phyloP scores from a whole-genome alignment of 75 land plant genomes.

The Sequoiadendron giganteum region DNA sequence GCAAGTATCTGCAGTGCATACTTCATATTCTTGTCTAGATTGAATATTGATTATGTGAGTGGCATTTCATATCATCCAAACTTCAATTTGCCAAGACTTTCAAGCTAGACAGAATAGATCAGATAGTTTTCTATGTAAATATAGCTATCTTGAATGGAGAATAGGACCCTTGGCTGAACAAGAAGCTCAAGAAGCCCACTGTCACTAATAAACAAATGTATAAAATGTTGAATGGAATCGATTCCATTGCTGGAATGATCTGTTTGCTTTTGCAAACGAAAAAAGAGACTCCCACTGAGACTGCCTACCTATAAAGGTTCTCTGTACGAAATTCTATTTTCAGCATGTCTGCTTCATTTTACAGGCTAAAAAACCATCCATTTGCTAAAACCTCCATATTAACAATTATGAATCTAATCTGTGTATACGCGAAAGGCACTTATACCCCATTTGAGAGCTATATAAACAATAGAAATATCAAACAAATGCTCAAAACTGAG shows the following conservation, averaged over 20 bases:
- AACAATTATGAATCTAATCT: not conserved
- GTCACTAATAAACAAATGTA: not conserved
- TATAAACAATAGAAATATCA: not conserved
- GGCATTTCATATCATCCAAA: not conserved
- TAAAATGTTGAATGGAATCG: not conserved
- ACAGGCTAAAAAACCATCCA: not conserved
- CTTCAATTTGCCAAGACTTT: too few relatives aligned
- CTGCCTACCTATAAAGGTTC: not conserved
- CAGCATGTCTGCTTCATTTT: not conserved
- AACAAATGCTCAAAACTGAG: conserved; percentile 49
- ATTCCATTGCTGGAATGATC: not conserved
- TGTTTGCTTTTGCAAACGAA: not conserved
- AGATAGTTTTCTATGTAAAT: too few relatives aligned
- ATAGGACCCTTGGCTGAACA: not conserved
- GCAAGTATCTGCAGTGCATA: not conserved
- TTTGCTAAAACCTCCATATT: not conserved
- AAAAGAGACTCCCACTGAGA: not conserved
- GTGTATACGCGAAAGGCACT: not conserved
- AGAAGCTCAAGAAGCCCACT: not conserved
- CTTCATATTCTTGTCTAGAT: not conserved
- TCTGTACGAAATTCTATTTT: not conserved
- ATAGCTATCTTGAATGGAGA: not conserved
- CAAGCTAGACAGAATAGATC: not conserved
- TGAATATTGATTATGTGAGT: not conserved
- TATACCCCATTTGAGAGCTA: not conserved